phyloP scores from a whole-genome alignment of 2,329 filamentous ascomycete genomes.

The Boeremia lycopersici region DNA sequence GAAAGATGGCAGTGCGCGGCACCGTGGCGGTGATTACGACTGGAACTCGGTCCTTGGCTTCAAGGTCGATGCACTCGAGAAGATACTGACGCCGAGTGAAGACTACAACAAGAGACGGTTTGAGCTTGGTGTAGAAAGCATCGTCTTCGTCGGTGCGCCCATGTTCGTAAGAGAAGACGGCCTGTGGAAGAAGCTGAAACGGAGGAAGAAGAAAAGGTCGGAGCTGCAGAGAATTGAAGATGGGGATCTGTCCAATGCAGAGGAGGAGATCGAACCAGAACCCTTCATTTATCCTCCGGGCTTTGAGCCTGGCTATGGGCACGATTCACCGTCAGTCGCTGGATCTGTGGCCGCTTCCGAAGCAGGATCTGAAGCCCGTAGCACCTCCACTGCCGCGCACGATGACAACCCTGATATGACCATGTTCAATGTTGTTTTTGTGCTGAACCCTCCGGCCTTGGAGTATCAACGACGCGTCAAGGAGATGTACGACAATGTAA shows the following conservation, averaged over 20 bases:
- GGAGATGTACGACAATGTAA: slow-evolving; percentile 86
- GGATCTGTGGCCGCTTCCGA: slow-evolving; percentile 42
- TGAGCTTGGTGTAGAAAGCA: slow-evolving; percentile 48
- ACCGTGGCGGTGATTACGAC: slow-evolving; percentile 41
- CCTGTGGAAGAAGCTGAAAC: slow-evolving; percentile 47
- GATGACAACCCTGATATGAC: slow-evolving; percentile 74
- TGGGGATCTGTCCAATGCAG: slow-evolving; percentile 23
- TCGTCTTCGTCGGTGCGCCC: slow-evolving; percentile 50
- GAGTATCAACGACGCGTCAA: slow-evolving; percentile 74
- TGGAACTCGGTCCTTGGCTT: slow-evolving; percentile 50
- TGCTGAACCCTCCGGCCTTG: slow-evolving; percentile 78
- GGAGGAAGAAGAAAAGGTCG: slow-evolving; percentile 38
- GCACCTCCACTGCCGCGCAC: slow-evolving; percentile 45
- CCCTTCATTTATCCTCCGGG: slow-evolving; percentile 43
- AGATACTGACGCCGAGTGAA: slow-evolving; percentile 46
- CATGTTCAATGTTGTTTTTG: slow-evolving; percentile 98
- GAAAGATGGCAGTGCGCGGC: slow-evolving; percentile 18
- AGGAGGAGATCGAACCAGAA: slow-evolving; percentile 29
- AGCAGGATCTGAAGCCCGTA: slow-evolving; percentile 48
- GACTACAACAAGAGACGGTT: slow-evolving; percentile 50
- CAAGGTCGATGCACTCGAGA: slow-evolving; percentile 48
- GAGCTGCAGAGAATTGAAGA: slow-evolving; percentile 30
- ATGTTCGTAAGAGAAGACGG: slow-evolving; percentile 51
- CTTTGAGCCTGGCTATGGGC: slow-evolving; percentile 50
- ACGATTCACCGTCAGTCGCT: slow-evolving; percentile 40